A percentile compares a stretch with the other conserved stretches of the same genome.
Conservation (phyloP, 306 rosid species). For the Styphnolobium japonicum region DNA sequence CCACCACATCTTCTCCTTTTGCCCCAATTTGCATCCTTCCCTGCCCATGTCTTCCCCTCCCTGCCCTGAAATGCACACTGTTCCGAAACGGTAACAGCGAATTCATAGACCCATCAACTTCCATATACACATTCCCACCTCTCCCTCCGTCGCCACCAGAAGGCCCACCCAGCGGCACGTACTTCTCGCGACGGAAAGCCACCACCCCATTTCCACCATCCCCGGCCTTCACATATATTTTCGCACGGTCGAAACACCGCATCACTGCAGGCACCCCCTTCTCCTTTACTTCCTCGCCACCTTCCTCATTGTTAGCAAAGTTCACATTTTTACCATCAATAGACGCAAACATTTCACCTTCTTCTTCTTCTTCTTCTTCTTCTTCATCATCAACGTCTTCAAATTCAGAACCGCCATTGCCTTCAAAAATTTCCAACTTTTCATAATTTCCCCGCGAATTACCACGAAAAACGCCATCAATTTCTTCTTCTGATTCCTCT, state of each 20-base stretch:
- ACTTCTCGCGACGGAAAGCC: constrained; percentile 91
- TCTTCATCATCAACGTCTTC: constrained; percentile 39
- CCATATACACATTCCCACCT: constrained; percentile 82
- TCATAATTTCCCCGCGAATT: constrained; percentile 21
- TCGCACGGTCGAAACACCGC: constrained; percentile 91
- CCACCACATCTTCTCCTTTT: constrained; percentile 81
- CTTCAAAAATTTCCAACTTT: constrained; percentile 38
- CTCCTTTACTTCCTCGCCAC: constrained; percentile 58
- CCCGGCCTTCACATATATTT: constrained; percentile 70
- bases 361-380: neutral
- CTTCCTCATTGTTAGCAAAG: neutral
- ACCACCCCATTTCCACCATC: constrained; percentile 91
- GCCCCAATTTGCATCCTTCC: constrained; percentile 77
- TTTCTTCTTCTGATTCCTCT: neutral
- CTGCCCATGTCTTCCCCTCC: constrained; percentile 75
- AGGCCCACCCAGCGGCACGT: constrained; percentile 85
- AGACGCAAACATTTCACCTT: constrained; percentile 25
- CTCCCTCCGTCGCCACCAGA: constrained; percentile 95
- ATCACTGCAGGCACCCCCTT: constrained; percentile 91
- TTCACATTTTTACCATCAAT: constrained; percentile 14
- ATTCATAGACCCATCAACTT: constrained; percentile 81
- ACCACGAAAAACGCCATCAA: neutral
- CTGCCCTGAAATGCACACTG: constrained; percentile 85
- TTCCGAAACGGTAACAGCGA: constrained; percentile 80
- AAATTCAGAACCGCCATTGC: constrained; percentile 27